These are phyloP conservation scores for Colletotrichum sp. DNA, from an alignment of 2,329 filamentous ascomycete genomes.

Conservation along the genomic window DNA sequence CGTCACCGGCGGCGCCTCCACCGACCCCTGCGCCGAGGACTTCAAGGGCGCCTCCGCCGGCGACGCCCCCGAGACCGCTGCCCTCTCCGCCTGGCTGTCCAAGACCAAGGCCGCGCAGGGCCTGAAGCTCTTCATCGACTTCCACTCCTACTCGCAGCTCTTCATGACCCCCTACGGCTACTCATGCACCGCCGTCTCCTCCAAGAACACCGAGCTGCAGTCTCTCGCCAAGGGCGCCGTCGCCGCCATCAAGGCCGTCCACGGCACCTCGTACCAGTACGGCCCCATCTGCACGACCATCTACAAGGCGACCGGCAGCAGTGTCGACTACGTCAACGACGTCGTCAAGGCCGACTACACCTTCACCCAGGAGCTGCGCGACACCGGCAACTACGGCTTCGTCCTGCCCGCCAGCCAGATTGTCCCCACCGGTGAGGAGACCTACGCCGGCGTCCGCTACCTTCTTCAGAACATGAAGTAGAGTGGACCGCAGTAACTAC, in stretches of 20 bases:
- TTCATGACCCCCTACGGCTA: constrained; percentile 64
- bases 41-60: constrained; percentile 41
- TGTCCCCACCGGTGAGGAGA: constrained; percentile 46
- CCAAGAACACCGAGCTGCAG: constrained; percentile 53
- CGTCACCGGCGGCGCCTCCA: constrained; percentile 45
- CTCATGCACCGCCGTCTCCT: constrained; percentile 52
- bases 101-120: constrained; percentile 37
- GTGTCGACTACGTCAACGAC: constrained; percentile 50
- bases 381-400: constrained; percentile 44
- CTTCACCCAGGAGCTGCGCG: constrained; percentile 44
- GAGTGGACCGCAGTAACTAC: neutral
- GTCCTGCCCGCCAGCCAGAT: constrained; percentile 48
- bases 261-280: constrained; percentile 43
- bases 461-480: constrained; percentile 52
- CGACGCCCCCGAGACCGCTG: constrained; percentile 50
- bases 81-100: constrained; percentile 36
- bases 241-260: constrained; percentile 51
- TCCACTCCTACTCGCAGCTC: constrained; percentile 60
- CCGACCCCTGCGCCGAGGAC: constrained; percentile 47
- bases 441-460: constrained; percentile 60
- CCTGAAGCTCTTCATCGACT: constrained; percentile 62
- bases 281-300: constrained; percentile 66
- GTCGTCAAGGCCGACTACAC: constrained; percentile 44
- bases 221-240: constrained; percentile 52
- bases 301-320: constrained; percentile 57